Base-by-base conservation (phyloP, 2,329 filamentous ascomycete species). In the Cercospora janseana region DNA sequence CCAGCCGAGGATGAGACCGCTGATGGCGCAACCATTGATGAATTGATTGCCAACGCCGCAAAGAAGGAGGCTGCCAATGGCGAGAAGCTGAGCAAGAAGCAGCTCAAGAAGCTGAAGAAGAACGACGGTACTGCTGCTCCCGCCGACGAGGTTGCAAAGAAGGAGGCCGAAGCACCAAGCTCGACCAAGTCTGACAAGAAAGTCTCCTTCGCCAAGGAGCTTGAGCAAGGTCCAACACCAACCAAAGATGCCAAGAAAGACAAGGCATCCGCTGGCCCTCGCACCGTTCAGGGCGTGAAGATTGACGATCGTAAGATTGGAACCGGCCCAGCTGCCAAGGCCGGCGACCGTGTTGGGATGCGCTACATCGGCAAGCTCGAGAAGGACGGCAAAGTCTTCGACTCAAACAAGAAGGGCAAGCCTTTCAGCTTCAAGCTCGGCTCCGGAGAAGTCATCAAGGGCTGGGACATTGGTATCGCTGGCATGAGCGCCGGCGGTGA, bases 341-440 rank as follows among this genome's bases (percentile, higher is more conserved):
- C 83, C 66, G 92, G 93, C 58, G 87, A 94, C 77, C 86, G 82
- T 60, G 85, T 98, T 56, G 84, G 89, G 66, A 93, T 98, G 82
- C 85, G 93, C 68, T 98, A 98, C 77, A 97, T 98, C 65, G 93
- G 93, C 72, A 98, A 98, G 81, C 86, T 78, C 48, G 56, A 93
- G 56, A 81, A 85, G 67, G 87, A 95, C 72, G 90, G 90, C 73
- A 94, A 96, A 77, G 84, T 95, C 61, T 98, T 98, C 67, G 92
- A 97, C 74, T 80, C 87, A 72, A 97, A 98, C 81, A 98, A 97
- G 81, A 96, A 94, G 78, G 93, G 93, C 65, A 91, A 95, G 78
- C 92, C 94, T 51, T 98, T 98, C 77, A 81, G 80, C 61, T 97
- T 97, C 83, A 95, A 92, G 79, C 83, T 94, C 21, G 94, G 93